phyloP scores from a whole-genome alignment of 257 asterid genomes.

The Datura wrightii region DNA sequence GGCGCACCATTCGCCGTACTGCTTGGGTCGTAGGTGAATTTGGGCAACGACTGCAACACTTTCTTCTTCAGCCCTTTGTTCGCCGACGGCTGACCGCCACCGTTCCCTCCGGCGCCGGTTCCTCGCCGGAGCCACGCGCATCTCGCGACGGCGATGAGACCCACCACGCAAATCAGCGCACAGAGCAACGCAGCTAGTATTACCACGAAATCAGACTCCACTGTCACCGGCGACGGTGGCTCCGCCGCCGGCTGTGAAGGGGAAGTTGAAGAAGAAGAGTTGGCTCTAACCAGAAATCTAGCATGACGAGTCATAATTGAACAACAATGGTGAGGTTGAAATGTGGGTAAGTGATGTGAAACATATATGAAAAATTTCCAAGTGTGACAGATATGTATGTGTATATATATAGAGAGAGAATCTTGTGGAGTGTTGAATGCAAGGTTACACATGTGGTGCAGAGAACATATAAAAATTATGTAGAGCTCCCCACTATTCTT shows the following conservation, averaged over 20 bases:
- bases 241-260: constrained; percentile 26
- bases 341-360: constrained; percentile 25
- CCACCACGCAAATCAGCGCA: constrained; percentile 32
- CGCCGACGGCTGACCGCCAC: constrained; percentile 29
- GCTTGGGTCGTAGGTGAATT: constrained; percentile 42
- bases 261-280: background rate
- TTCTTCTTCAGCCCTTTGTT: constrained; percentile 45
- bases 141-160: constrained; percentile 27
- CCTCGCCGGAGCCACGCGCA: constrained; percentile 36
- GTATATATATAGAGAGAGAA: background rate
- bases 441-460: constrained; percentile 20
- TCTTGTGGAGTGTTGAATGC: background rate
- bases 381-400: background rate
- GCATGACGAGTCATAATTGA: constrained; percentile 7
- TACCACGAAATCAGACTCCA: constrained; percentile 32
- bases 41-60: constrained; percentile 48
- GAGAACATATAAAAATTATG: background rate
- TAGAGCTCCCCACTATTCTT: background rate
- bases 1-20: constrained; percentile 18
- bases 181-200: constrained; percentile 35
- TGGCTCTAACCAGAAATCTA: constrained; percentile 24
- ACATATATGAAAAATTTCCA: background rate
- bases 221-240: constrained; percentile 31
- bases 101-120: constrained; percentile 17
- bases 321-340: background rate